Evolutionary conservation across 1,284 basidiomycete genomes (phyloP).

Genomic region (Irpex lacteus): DNA sequence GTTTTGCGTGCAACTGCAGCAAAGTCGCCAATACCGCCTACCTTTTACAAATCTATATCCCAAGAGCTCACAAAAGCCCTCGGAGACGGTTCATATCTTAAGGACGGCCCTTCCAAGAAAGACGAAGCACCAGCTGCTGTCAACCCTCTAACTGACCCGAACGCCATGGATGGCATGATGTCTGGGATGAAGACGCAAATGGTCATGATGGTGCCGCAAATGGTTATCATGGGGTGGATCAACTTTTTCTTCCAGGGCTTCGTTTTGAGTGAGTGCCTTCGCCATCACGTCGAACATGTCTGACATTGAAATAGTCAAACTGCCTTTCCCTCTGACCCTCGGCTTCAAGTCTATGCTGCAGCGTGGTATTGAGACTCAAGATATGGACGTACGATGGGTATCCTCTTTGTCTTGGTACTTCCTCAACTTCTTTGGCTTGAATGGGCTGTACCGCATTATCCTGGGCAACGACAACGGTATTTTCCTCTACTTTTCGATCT

Average conservation of each 20-base stretch:
- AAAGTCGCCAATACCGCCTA: slow-evolving; percentile 78
- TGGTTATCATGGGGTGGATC: slow-evolving; percentile 99
- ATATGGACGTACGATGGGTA: slow-evolving; percentile 99
- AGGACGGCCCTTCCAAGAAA: slow-evolving; percentile 72
- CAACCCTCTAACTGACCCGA: slow-evolving; percentile 83
- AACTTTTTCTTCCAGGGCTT: slow-evolving; percentile 99
- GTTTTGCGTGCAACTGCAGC: slow-evolving; percentile 78
- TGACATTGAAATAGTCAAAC: slow-evolving; percentile 55
- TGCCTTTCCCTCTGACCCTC: slow-evolving; percentile 95
- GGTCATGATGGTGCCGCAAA: slow-evolving; percentile 97
- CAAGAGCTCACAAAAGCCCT: slow-evolving; percentile 70
- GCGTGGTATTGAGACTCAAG: slow-evolving; percentile 91
- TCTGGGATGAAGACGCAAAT: slow-evolving; percentile 98
- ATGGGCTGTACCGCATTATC: slow-evolving; percentile 91
- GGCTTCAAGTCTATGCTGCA: slow-evolving; percentile 99
- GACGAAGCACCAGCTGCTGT: slow-evolving; percentile 57
- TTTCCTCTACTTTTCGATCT: slow-evolving; percentile 24
- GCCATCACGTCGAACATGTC: background rate
- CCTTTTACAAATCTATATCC: slow-evolving; percentile 76
- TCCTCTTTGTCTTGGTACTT: slow-evolving; percentile 99
- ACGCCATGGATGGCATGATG: slow-evolving; percentile 98
- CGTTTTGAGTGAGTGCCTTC: slow-evolving; percentile 79
- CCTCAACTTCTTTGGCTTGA: slow-evolving; percentile 97
- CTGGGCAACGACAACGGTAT: slow-evolving; percentile 90
- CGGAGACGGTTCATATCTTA: slow-evolving; percentile 77